phyloP scores from a whole-genome alignment of 768 basidiomycete species.

The Suillus subluteus region DNA sequence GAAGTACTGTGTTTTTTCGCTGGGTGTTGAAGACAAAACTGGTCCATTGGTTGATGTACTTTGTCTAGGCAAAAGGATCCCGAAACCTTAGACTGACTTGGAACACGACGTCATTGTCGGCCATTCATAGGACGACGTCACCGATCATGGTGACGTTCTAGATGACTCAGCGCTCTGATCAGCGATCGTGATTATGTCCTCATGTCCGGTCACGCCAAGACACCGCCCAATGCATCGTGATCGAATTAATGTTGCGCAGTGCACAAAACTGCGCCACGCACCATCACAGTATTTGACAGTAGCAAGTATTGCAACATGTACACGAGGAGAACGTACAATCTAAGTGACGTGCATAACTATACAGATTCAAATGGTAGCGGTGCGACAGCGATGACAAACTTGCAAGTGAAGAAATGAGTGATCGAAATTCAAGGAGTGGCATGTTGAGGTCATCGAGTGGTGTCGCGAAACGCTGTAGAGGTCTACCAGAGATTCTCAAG shows the following conservation, averaged over 20 bases:
- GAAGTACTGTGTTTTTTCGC: constrained; percentile 45
- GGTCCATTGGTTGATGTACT: background rate
- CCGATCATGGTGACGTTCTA: background rate
- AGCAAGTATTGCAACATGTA: background rate
- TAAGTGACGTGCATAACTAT: background rate
- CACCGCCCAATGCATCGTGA: no score
- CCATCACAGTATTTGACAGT: background rate
- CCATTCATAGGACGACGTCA: background rate
- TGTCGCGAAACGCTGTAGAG: background rate
- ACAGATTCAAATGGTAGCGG: background rate
- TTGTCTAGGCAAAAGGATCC: background rate
- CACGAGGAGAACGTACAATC: background rate
- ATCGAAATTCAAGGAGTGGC: background rate
- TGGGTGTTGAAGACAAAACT: constrained; percentile 24
- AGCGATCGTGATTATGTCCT: background rate
- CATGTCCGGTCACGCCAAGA: background rate
- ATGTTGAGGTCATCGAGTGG: background rate
- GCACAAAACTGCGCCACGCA: no score
- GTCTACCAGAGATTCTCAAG: constrained; percentile 25
- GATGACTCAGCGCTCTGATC: constrained; percentile 1
- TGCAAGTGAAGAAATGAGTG: background rate
- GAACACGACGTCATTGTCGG: background rate
- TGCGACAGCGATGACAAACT: background rate
- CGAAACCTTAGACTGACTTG: background rate
- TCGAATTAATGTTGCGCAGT: no score